Evolutionary conservation across 208 protist genomes (phyloP).

Genomic region (Wallacemonas collosoma): DNA sequence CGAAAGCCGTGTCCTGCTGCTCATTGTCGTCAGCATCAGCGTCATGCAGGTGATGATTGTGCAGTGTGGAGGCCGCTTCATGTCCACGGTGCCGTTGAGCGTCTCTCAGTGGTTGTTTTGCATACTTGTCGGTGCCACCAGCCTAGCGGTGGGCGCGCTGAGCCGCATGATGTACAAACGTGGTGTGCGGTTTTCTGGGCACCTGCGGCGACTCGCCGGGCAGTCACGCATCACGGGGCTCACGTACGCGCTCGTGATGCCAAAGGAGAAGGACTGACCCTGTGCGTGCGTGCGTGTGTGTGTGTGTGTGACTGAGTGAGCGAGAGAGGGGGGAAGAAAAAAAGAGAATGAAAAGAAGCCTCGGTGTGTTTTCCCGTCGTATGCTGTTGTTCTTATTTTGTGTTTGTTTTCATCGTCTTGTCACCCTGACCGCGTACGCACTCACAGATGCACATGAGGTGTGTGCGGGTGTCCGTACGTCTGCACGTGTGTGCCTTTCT

Average conservation of each 20-base stretch:
- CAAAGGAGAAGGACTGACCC: conserved; percentile 18
- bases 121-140: conserved; percentile 40
- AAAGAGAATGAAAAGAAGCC: background rate
- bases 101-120: conserved; percentile 66
- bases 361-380: no score
- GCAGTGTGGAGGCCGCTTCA: conserved; percentile 75
- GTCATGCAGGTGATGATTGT: conserved; percentile 72
- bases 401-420: no score
- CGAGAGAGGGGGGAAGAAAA: conserved; percentile 7
- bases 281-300: background rate
- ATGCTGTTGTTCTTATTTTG: no score
- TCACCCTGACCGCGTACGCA: no score
- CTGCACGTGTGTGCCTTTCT: no score
- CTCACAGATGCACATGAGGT: no score
- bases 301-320: background rate
- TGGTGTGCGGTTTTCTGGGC: conserved; percentile 22
- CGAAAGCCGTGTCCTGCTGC: conserved; percentile 54
- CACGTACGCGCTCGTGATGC: conserved; percentile 14
- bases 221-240: background rate
- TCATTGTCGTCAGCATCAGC: conserved; percentile 69
- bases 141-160: conserved; percentile 49
- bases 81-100: conserved; percentile 80
- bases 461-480: no score
- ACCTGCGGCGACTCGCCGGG: conserved; percentile 10
- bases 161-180: conserved; percentile 35